Conservation (phyloP, 176 grass and related monocot genomes). For the Triticum timopheevii region DNA sequence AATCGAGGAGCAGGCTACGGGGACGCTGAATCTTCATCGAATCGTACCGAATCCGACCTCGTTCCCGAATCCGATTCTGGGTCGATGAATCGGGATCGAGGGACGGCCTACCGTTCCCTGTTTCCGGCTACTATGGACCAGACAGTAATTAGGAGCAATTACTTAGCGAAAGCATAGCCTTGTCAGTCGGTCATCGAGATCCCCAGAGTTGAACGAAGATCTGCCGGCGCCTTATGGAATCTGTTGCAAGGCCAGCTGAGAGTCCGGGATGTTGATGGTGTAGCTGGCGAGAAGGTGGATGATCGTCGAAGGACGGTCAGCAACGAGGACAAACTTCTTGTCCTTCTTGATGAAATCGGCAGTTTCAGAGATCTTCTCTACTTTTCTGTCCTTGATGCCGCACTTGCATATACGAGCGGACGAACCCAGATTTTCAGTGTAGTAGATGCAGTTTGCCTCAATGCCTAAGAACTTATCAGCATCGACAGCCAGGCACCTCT, state of each 20-base stretch:
- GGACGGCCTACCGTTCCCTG: too few species aligned
- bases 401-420: background rate
- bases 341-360: background rate
- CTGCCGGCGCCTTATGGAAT: background rate
- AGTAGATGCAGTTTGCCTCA: background rate
- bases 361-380: background rate
- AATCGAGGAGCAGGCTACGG: too few species aligned
- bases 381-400: background rate
- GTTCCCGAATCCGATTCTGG: too few species aligned
- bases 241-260: background rate
- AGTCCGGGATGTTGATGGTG: background rate
- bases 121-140: too few species aligned
- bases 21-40: too few species aligned
- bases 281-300: background rate
- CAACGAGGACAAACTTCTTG: background rate
- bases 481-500: background rate
- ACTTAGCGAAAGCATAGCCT: background rate
- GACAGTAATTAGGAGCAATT: too few species aligned
- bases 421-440: background rate
- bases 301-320: background rate
- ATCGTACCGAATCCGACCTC: too few species aligned
- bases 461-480: background rate
- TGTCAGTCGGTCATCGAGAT: background rate
- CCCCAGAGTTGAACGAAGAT: background rate
- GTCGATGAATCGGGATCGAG: too few species aligned